A percentile compares a stretch with the other conserved stretches of the same genome.
Conservation (phyloP, 805 yeast species). For the Priceomyces haplophilus region DNA sequence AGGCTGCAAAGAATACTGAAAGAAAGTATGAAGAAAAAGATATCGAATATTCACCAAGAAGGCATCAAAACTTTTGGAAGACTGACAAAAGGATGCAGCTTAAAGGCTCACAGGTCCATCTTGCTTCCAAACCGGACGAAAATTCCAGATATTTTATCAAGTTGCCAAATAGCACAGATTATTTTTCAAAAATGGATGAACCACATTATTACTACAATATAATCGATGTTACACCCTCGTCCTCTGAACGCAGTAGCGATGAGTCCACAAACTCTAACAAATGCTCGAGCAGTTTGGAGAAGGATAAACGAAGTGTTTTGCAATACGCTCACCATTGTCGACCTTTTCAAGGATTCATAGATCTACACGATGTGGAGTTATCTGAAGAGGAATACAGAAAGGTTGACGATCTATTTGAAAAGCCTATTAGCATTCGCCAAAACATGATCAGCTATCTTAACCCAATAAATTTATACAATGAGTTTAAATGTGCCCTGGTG, state of each 20-base stretch:
- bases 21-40: background rate
- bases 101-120: slow-evolving; percentile 6
- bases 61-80: slow-evolving; percentile 15
- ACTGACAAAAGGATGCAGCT: slow-evolving; percentile 3
- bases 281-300: background rate
- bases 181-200: slow-evolving; percentile 11
- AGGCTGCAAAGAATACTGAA: background rate
- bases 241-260: background rate
- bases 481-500: background rate
- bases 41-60: slow-evolving; percentile 5
- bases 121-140: slow-evolving; percentile 10
- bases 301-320: background rate
- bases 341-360: background rate
- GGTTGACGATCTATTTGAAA: background rate
- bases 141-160: slow-evolving; percentile 13
- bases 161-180: background rate
- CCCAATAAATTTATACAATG: background rate
- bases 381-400: background rate
- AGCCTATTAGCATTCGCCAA: background rate
- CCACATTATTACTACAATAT: slow-evolving; percentile 13
- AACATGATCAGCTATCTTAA: background rate
- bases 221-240: background rate
- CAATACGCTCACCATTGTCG: background rate
- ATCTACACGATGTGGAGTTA: background rate
- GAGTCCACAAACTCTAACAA: background rate